Base-by-base conservation (phyloP, 2,329 filamentous ascomycete genomes). In the Fusarium haematococcum region DNA sequence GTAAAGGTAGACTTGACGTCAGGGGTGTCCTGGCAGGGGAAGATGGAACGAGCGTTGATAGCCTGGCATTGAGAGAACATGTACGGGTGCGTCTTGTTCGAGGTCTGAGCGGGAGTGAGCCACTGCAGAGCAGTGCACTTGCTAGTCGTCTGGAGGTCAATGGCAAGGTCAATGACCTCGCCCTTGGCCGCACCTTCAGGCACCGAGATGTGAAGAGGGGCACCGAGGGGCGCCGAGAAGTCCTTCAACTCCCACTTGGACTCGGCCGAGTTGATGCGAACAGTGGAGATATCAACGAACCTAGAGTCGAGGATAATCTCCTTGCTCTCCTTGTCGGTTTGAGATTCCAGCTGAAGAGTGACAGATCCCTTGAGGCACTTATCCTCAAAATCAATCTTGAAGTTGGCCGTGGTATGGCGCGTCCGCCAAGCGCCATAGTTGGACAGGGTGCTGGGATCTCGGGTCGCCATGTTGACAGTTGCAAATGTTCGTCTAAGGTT, bases 31-130 rank as follows among this genome's bases (percentile, higher is more conserved):
- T 98, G 96, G 84, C 96, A 98, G 8, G 97, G 97, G 83, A 98
- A 97, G 70, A 98, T 90, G 57, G 95, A 97, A 69, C 97, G 92
- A 50, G 94, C 95, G 80, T 98, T 95, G 79, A 98, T 98, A 63
- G 96, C 95, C 86, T 99, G 96, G 83, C 95, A 98, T 86, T 98
- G 97, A 52, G 94, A 97, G 86, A 98, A 98, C 92, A 98, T 96
- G 84, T 98, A 98, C 1, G 96, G 96, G 76, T 97, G 93, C 84
- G 95, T 97, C 86, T 95, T 95, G 89, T 97, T 98, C 68, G 94
- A 95, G 1, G 97, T 98, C 85, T 98, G 97, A 35, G 93, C 93
- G 2, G 95, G 95, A 0, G 94, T 95, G 83, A 99, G 89, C 96
- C 97, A 99, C 84, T 98, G 96, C 71, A 99, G 87, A 11, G 96